A percentile compares a stretch with the other conserved stretches of the same genome.
Evolutionary conservation across 345 rosid species (phyloP).

Genomic region (Salix suchowensis): DNA sequence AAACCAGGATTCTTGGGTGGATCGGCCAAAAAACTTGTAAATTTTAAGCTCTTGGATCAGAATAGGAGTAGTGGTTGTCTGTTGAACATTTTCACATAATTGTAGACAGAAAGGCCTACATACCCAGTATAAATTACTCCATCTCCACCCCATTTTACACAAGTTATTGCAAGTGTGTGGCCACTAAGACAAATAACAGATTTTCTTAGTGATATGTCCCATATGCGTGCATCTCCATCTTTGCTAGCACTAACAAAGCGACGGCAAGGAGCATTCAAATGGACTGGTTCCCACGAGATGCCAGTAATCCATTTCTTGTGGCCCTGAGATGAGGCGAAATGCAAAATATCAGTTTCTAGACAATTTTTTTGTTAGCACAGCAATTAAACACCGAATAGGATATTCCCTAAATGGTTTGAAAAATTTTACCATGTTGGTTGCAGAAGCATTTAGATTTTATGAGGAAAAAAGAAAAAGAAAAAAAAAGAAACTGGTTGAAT

Average conservation of each 20-base stretch:
- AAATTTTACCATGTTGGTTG: neutral
- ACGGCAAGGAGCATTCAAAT: slow-evolving; percentile 84
- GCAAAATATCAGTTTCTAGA: slow-evolving; percentile 10
- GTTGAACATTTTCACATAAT: neutral
- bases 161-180: slow-evolving; percentile 90
- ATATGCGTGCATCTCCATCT: slow-evolving; percentile 98
- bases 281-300: slow-evolving; percentile 96
- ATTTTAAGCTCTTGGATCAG: neutral
- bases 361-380: neutral
- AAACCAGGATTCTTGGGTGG: neutral
- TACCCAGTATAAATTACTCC: slow-evolving; percentile 92
- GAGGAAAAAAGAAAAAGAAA: too few species aligned
- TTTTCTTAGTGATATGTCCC: slow-evolving; percentile 72
- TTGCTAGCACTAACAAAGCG: slow-evolving; percentile 94
- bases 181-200: slow-evolving; percentile 77
- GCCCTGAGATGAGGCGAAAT: slow-evolving; percentile 47
- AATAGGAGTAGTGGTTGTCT: neutral
- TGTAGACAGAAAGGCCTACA: neutral
- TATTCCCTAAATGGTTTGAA: neutral
- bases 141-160: slow-evolving; percentile 99
- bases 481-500: neutral
- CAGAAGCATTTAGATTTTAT: neutral
- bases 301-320: slow-evolving; percentile 99
- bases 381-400: neutral
- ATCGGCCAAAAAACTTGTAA: neutral